These are phyloP conservation scores for Sabuloglossum arenarium DNA, from an alignment of 495 filamentous ascomycete genomes.

Conservation along the genomic window DNA sequence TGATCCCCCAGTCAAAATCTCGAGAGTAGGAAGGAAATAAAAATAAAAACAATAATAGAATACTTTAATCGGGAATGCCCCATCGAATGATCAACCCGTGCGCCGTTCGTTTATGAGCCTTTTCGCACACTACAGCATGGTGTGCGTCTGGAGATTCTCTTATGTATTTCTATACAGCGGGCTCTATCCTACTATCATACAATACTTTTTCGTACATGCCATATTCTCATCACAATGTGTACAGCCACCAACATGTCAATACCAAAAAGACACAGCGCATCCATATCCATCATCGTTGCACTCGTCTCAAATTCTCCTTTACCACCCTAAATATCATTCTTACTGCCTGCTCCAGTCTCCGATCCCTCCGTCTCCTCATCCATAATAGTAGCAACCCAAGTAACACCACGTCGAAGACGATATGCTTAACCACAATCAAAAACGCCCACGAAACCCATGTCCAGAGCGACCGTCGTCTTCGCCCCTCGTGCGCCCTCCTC, in stretches of 20 bases:
- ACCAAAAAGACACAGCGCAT: neutral
- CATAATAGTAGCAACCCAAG: constrained; percentile 52
- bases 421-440: constrained; percentile 49
- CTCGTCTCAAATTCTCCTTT: neutral
- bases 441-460: constrained; percentile 58
- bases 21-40: no score
- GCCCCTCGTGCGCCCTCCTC: constrained; percentile 30
- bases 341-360: constrained; percentile 57
- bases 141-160: no score
- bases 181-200: neutral
- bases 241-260: neutral
- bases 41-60: no score
- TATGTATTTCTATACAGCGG: neutral
- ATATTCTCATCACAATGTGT: neutral
- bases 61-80: no score
- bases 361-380: constrained; percentile 59
- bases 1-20: no score
- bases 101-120: no score
- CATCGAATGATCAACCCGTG: no score
- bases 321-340: constrained; percentile 27
- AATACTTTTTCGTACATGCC: neutral
- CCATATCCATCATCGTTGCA: neutral
- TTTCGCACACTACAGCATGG: no score
- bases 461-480: constrained; percentile 31
- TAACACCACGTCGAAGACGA: constrained; percentile 48